These are phyloP conservation scores for Chalciporus sp. DNA, from an alignment of 1,284 basidiomycete species.

Conservation along the genomic window DNA sequence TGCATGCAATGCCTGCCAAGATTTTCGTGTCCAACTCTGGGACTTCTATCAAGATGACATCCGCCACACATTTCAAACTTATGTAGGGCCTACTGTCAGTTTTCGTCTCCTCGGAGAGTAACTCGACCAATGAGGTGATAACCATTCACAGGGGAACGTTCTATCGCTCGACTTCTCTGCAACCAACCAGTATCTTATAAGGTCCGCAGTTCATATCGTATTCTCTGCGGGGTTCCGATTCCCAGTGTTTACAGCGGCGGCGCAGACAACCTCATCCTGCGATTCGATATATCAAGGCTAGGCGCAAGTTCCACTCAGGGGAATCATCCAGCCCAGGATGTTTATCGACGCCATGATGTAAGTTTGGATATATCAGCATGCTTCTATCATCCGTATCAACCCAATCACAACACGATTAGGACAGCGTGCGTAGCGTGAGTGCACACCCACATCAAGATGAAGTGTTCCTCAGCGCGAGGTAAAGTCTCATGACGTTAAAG, in stretches of 20 bases:
- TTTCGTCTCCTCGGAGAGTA: conserved; percentile 29
- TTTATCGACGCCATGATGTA: conserved; percentile 38
- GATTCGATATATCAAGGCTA: conserved; percentile 52
- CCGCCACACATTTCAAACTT: conserved; percentile 45
- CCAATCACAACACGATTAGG: conserved; percentile 41
- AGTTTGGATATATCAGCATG: conserved; percentile 10
- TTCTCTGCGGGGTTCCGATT: conserved; percentile 1
- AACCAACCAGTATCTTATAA: conserved; percentile 59
- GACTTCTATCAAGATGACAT: conserved; percentile 70
- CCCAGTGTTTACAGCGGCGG: conserved; percentile 52
- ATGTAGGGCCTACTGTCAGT: conserved; percentile 53
- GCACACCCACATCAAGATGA: conserved; percentile 67
- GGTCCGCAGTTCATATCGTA: conserved; percentile 45
- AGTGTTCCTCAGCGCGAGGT: conserved; percentile 69
- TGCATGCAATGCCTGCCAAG: conserved; percentile 37
- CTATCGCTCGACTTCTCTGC: conserved; percentile 71
- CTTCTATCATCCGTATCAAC: conserved; percentile 16
- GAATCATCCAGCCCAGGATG: conserved; percentile 16
- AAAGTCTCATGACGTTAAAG: conserved; percentile 20
- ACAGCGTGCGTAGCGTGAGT: conserved; percentile 61
- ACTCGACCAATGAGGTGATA: conserved; percentile 11
- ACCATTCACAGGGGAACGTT: conserved; percentile 55
- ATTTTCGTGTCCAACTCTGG: conserved; percentile 64
- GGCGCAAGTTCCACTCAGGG: conserved; percentile 10
- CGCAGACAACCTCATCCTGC: conserved; percentile 56